Evolutionary conservation across 2,329 filamentous ascomycete genomes (phyloP).

Genomic region (Clonostachys rosea): DNA sequence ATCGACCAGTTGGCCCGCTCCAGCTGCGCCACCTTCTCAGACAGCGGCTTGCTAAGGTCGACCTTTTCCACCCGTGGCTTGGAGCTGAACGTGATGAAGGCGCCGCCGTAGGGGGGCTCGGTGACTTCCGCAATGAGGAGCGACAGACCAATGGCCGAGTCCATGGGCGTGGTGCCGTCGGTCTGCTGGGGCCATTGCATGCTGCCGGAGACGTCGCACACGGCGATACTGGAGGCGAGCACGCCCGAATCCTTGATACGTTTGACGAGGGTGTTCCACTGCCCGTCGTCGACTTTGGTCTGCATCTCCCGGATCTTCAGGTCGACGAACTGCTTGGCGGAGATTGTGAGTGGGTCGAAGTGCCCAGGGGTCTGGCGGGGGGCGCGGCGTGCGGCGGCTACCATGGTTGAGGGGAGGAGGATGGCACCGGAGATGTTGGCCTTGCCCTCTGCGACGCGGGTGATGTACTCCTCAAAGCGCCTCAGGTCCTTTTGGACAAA

Average conservation of each 20-base stretch:
- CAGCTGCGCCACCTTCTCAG: slow-evolving; percentile 32
- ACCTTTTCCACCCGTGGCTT: slow-evolving; percentile 33
- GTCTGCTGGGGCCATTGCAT: slow-evolving; percentile 34
- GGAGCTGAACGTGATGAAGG: slow-evolving; percentile 49
- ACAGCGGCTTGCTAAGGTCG: slow-evolving; percentile 28
- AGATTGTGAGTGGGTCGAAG: neutral
- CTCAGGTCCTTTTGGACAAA: slow-evolving; percentile 46
- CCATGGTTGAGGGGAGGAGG: slow-evolving; percentile 44
- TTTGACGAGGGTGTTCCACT: slow-evolving; percentile 55
- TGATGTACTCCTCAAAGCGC: slow-evolving; percentile 43
- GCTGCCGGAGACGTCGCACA: slow-evolving; percentile 53
- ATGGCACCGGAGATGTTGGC: slow-evolving; percentile 49
- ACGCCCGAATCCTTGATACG: slow-evolving; percentile 50
- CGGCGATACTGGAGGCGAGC: slow-evolving; percentile 46
- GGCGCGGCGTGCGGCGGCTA: slow-evolving; percentile 13
- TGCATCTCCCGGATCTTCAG: slow-evolving; percentile 21
- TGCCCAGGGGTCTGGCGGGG: slow-evolving; percentile 1
- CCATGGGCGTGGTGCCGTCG: slow-evolving; percentile 43
- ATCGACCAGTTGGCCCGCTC: slow-evolving; percentile 23
- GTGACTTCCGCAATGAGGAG: slow-evolving; percentile 50
- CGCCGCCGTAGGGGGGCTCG: slow-evolving; percentile 44
- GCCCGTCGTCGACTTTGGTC: slow-evolving; percentile 34
- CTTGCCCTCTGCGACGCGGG: slow-evolving; percentile 40
- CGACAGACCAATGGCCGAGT: slow-evolving; percentile 50
- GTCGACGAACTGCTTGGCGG: slow-evolving; percentile 11